Conservation (phyloP, 1,284 basidiomycete species). For the Quambalaria eucalypti region DNA sequence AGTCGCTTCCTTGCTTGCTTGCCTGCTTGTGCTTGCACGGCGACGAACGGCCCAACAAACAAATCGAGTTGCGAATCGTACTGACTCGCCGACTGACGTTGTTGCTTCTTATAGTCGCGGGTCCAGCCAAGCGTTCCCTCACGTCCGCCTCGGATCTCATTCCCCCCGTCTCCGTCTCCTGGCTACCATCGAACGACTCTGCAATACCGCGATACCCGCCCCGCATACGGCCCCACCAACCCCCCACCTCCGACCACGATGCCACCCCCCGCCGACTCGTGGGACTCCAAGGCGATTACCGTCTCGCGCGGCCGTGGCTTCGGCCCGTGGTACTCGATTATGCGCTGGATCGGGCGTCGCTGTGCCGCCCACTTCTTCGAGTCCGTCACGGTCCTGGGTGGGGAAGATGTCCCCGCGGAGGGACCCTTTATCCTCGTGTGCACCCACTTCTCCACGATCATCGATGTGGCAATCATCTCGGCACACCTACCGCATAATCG, state of each 20-base stretch:
- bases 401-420: slow-evolving; percentile 9
- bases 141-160: too few species aligned
- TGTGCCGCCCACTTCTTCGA: slow-evolving; percentile 26
- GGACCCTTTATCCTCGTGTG: slow-evolving; percentile 25
- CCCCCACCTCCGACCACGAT: slow-evolving; percentile 3
- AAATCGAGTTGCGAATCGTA: too few species aligned
- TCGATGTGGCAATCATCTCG: slow-evolving; percentile 43
- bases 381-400: slow-evolving; percentile 12
- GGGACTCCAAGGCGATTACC: slow-evolving; percentile 1
- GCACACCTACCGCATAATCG: slow-evolving; percentile 66
- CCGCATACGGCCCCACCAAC: too few species aligned
- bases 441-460: slow-evolving; percentile 46
- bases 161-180: too few species aligned
- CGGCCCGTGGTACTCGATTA: slow-evolving; percentile 28
- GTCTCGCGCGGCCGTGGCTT: slow-evolving; percentile 8
- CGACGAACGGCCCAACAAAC: too few species aligned
- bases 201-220: too few species aligned
- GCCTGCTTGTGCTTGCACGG: too few species aligned
- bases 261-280: background rate
- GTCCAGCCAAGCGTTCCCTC: too few species aligned
- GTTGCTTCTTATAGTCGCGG: too few species aligned
- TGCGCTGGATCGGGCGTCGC: slow-evolving; percentile 29
- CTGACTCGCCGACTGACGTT: too few species aligned
- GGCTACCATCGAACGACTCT: too few species aligned
- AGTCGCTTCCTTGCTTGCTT: too few species aligned